Evolutionary conservation across 805 yeast species (phyloP).

Genomic region (Kazachstania africana): DNA sequence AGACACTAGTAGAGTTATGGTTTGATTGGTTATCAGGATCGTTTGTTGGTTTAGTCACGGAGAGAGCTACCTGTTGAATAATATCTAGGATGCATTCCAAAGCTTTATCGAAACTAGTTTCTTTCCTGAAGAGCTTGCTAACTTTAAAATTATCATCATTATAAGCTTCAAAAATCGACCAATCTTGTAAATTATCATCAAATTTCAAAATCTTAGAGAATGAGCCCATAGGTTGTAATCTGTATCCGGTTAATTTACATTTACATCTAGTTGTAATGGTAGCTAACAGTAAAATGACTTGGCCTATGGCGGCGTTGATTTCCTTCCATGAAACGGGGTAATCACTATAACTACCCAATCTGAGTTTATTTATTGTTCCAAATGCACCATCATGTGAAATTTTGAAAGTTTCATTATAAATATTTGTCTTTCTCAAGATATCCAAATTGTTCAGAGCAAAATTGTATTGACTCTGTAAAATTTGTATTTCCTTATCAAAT

Average conservation of each 20-base stretch:
- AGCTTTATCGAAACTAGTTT: conserved; percentile 67
- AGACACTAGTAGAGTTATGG: background rate
- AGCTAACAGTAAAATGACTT: conserved; percentile 54
- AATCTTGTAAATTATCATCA: conserved; percentile 27
- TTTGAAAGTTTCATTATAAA: conserved; percentile 70
- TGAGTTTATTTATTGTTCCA: conserved; percentile 76
- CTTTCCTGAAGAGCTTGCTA: conserved; percentile 54
- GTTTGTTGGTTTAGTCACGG: no score
- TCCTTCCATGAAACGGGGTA: conserved; percentile 77
- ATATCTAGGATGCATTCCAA: conserved; percentile 60
- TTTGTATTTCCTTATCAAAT: conserved; percentile 44
- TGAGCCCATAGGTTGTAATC: conserved; percentile 73
- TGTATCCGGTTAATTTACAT: conserved; percentile 45
- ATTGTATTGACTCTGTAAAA: conserved; percentile 52
- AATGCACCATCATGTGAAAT: conserved; percentile 77
- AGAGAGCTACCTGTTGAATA: conserved; percentile 18
- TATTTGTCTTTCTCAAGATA: conserved; percentile 61
- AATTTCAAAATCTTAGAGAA: conserved; percentile 53
- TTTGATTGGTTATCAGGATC: no score
- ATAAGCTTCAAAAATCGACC: conserved; percentile 43
- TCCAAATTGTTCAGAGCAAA: conserved; percentile 56
- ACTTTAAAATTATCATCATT: conserved; percentile 62
- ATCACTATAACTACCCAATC: conserved; percentile 60
- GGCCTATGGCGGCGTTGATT: conserved; percentile 86
- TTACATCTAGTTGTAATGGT: conserved; percentile 50